Conservation (phyloP, 306 rosid genomes). For the Carpinus viminea region DNA sequence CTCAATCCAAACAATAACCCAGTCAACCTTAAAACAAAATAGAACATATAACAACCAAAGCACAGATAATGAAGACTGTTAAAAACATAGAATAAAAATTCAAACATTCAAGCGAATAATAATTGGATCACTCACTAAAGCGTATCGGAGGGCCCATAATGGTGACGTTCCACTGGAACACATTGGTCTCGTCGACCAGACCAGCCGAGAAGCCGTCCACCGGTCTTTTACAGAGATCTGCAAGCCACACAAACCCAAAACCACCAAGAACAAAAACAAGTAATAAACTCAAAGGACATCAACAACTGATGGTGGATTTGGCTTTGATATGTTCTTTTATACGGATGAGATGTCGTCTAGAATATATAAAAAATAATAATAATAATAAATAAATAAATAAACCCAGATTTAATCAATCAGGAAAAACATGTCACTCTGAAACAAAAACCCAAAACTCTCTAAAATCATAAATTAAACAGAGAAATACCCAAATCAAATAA, state of each 20-base stretch:
- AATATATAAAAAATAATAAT: too few species aligned
- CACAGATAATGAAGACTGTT: not conserved
- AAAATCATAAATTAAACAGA: too few species aligned
- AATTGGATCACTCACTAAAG: conserved; percentile 39
- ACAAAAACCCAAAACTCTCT: too few species aligned
- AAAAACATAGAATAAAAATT: not conserved
- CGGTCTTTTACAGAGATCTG: conserved; percentile 51
- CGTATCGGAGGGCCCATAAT: conserved; percentile 53
- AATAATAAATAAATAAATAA: too few species aligned
- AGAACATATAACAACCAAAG: not conserved
- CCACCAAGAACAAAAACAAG: not conserved
- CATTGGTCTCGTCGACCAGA: conserved; percentile 42
- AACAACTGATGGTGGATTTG: too few species aligned
- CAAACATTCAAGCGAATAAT: not conserved
- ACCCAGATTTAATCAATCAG: too few species aligned
- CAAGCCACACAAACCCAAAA: not conserved
- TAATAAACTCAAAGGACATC: not conserved
- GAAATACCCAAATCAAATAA: too few species aligned
- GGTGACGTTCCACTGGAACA: conserved; percentile 56
- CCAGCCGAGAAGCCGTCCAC: conserved; percentile 62
- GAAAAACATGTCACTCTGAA: too few species aligned
- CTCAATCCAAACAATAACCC: not conserved
- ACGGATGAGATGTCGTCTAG: too few species aligned
- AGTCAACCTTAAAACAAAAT: not conserved
- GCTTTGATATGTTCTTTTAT: too few species aligned